Conservation (phyloP, 257 asterid genomes). For the Solanum bukasovii region DNA sequence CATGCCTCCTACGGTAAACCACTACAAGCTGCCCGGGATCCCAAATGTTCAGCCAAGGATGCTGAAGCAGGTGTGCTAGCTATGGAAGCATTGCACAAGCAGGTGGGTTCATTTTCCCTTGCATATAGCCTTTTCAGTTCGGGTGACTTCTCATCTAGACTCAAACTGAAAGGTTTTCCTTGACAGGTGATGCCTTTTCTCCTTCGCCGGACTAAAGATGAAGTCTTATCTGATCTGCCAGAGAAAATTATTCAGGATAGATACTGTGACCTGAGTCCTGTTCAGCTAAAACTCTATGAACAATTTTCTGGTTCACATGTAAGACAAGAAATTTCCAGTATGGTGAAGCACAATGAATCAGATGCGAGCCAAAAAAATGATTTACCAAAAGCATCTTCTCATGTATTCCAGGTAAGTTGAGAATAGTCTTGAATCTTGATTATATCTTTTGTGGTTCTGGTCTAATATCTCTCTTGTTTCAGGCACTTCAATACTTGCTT, state of each 20-base stretch:
- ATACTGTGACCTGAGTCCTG: slow-evolving; percentile 92
- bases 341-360: slow-evolving; percentile 61
- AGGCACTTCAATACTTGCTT: slow-evolving; percentile 96
- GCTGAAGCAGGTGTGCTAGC: slow-evolving; percentile 97
- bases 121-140: not conserved
- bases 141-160: not conserved
- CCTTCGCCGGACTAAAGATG: slow-evolving; percentile 93
- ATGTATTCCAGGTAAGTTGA: slow-evolving; percentile 85
- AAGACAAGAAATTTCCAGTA: slow-evolving; percentile 68
- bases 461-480: slow-evolving; percentile 23
- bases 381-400: slow-evolving; percentile 77
- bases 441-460: not conserved
- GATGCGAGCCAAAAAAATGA: slow-evolving; percentile 41
- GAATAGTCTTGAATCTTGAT: not conserved
- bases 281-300: slow-evolving; percentile 84
- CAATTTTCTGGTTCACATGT: slow-evolving; percentile 95
- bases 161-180: slow-evolving; percentile 18
- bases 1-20: slow-evolving; percentile 98
- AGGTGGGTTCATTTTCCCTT: slow-evolving; percentile 32
- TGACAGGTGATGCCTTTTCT: slow-evolving; percentile 96
- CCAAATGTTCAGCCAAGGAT: slow-evolving; percentile 94
- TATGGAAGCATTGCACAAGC: slow-evolving; percentile 99
- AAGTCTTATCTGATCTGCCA: slow-evolving; percentile 95
- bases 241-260: slow-evolving; percentile 98
- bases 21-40: slow-evolving; percentile 83